Percentiles rank a stretch among this genome's conserved stretches.
Evolutionary conservation across 495 filamentous ascomycete species (phyloP).

Genomic region (Trichoderma reesei): DNA sequence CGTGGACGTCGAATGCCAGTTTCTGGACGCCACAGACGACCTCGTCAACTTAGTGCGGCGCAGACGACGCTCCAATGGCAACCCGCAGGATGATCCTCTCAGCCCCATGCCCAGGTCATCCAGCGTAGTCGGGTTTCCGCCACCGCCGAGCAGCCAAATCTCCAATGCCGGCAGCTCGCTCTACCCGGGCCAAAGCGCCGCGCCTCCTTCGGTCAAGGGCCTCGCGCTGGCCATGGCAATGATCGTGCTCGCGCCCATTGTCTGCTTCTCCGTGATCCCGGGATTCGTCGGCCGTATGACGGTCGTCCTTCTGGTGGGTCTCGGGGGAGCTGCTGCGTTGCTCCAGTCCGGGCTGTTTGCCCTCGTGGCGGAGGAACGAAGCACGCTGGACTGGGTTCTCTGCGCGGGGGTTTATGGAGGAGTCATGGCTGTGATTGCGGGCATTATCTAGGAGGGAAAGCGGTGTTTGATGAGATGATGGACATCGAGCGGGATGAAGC

Average conservation of each 20-base stretch:
- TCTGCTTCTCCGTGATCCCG: conserved; percentile 46
- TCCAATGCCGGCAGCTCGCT: not conserved
- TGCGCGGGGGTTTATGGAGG: conserved; percentile 31
- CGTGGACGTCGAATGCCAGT: conserved; percentile 54
- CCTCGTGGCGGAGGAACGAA: conserved; percentile 12
- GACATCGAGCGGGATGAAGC: not conserved
- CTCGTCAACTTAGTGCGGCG: conserved; percentile 45
- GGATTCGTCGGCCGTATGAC: conserved; percentile 47
- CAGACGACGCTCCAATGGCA: not conserved
- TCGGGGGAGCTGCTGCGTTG: conserved; percentile 20
- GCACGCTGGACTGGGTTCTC: conserved; percentile 20
- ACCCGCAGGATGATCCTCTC: conserved; percentile 14
- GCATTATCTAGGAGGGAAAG: not conserved
- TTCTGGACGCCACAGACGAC: conserved; percentile 56
- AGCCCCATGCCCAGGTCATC: conserved; percentile 18
- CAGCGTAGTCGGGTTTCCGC: conserved; percentile 8
- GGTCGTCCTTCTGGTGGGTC: conserved; percentile 32
- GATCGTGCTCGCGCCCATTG: conserved; percentile 46
- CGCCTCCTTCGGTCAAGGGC: conserved; percentile 17
- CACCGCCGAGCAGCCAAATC: not conserved
- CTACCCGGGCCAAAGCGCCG: conserved; percentile 15
- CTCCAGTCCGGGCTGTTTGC: conserved; percentile 24
- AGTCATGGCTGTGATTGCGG: conserved; percentile 33
- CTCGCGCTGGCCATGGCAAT: conserved; percentile 45
- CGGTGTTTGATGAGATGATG: not conserved